These are phyloP conservation scores for Emmonsiellopsis sp. DNA, from an alignment of 2,329 filamentous ascomycete genomes.

Conservation along the genomic window DNA sequence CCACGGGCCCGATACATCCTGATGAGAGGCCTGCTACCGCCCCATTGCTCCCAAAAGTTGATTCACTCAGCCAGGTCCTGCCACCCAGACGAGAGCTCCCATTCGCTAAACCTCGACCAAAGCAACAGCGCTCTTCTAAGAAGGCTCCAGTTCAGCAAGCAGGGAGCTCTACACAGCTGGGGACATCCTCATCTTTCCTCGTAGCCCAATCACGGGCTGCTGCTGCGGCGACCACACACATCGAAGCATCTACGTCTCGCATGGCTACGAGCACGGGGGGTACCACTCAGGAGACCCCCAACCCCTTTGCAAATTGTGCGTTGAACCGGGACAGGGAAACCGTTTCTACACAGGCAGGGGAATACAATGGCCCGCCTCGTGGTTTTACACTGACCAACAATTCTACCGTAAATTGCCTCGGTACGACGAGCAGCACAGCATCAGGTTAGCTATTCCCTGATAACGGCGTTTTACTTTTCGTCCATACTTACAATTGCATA, in stretches of 20 bases:
- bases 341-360: no score
- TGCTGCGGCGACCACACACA: background rate
- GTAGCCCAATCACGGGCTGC: background rate
- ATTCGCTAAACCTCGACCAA: constrained; percentile 23
- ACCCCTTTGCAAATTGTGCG: no score
- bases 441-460: no score
- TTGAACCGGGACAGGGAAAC: no score
- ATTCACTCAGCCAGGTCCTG: constrained; percentile 25
- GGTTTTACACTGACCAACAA: no score
- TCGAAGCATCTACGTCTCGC: background rate
- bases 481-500: no score
- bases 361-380: no score
- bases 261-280: no score
- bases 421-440: no score
- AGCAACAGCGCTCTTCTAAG: constrained; percentile 1
- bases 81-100: constrained; percentile 35
- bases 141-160: background rate
- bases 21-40: constrained; percentile 18
- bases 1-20: background rate
- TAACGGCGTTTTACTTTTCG: no score
- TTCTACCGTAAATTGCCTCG: no score
- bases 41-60: constrained; percentile 18
- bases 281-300: no score
- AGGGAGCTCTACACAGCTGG: background rate
- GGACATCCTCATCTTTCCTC: background rate